Evolutionary conservation across 129 eudicot genomes (phyloP).

Genomic region (Ambrosia artemisiifolia): DNA sequence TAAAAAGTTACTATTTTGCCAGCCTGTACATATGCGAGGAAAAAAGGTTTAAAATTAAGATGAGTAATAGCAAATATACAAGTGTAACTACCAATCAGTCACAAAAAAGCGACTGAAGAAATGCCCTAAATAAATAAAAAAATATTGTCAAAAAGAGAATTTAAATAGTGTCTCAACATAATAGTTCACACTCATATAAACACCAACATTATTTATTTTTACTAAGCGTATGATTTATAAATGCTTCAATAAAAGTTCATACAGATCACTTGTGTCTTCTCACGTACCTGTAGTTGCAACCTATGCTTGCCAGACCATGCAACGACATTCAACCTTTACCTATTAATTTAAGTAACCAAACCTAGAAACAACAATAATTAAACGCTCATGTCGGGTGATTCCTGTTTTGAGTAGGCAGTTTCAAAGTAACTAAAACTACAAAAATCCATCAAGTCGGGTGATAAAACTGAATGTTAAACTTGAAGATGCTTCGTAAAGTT

Average conservation of each 20-base stretch:
- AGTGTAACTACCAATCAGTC: slow-evolving; percentile 15
- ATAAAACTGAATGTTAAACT: slow-evolving; percentile 27
- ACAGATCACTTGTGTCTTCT: slow-evolving; percentile 1
- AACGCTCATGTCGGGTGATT: slow-evolving; percentile 4
- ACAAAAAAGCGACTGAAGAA: background rate
- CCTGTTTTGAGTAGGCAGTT: slow-evolving; percentile 5
- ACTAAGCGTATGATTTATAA: background rate
- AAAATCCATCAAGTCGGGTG: background rate
- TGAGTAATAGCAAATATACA: background rate
- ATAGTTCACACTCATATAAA: background rate
- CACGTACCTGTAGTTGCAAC: slow-evolving; percentile 11
- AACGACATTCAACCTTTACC: slow-evolving; percentile 6
- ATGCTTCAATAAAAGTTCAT: slow-evolving; percentile 6
- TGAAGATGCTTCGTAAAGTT: slow-evolving; percentile 17
- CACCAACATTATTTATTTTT: background rate
- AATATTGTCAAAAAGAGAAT: slow-evolving; percentile 4
- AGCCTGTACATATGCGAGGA: slow-evolving; percentile 33
- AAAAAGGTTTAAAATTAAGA: slow-evolving; percentile 10
- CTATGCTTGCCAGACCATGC: slow-evolving; percentile 11
- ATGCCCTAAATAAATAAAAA: slow-evolving; percentile 1
- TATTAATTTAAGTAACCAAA: background rate
- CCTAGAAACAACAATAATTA: background rate
- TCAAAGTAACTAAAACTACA: slow-evolving; percentile 13
- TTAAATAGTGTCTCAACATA: background rate
- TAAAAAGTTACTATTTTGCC: background rate